Conservation (phyloP, 805 yeast species). For the Clavispora phyllophila region DNA sequence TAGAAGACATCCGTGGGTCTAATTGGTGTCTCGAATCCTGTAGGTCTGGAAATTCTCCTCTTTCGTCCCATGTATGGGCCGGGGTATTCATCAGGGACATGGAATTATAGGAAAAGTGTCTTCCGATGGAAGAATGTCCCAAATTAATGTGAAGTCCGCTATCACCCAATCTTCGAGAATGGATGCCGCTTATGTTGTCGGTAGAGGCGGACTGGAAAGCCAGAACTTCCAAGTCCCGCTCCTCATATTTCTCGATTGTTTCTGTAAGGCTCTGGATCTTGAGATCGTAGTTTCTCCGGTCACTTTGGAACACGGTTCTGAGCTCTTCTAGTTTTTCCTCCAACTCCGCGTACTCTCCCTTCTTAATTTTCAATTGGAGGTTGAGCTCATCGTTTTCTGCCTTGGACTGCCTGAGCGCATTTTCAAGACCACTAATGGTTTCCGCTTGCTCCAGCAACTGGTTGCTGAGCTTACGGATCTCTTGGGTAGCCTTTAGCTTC, state of each 20-base stretch:
- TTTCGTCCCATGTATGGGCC: slow-evolving; percentile 9
- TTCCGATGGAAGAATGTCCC: slow-evolving; percentile 7
- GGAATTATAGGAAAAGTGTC: slow-evolving; percentile 2
- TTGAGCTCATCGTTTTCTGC: slow-evolving; percentile 22
- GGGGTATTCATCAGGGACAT: slow-evolving; percentile 5
- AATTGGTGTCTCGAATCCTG: background rate
- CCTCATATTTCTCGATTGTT: slow-evolving; percentile 7
- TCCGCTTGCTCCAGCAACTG: slow-evolving; percentile 13
- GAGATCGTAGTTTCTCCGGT: slow-evolving; percentile 22
- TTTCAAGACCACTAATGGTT: slow-evolving; percentile 21
- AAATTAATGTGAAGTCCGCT: slow-evolving; percentile 14
- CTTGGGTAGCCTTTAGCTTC: slow-evolving; percentile 28
- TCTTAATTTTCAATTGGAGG: slow-evolving; percentile 18
- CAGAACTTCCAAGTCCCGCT: background rate
- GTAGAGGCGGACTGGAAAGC: slow-evolving; percentile 5
- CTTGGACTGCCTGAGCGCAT: slow-evolving; percentile 3
- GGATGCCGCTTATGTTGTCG: slow-evolving; percentile 6
- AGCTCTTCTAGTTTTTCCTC: slow-evolving; percentile 29
- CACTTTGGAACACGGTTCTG: slow-evolving; percentile 26
- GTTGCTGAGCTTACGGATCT: slow-evolving; percentile 24
- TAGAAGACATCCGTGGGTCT: background rate
- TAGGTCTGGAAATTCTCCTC: background rate
- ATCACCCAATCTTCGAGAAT: slow-evolving; percentile 4
- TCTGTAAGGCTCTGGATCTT: slow-evolving; percentile 23
- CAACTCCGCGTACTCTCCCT: slow-evolving; percentile 18